Conservation (phyloP, 1,284 basidiomycete genomes). For the Puccinia horiana region DNA sequence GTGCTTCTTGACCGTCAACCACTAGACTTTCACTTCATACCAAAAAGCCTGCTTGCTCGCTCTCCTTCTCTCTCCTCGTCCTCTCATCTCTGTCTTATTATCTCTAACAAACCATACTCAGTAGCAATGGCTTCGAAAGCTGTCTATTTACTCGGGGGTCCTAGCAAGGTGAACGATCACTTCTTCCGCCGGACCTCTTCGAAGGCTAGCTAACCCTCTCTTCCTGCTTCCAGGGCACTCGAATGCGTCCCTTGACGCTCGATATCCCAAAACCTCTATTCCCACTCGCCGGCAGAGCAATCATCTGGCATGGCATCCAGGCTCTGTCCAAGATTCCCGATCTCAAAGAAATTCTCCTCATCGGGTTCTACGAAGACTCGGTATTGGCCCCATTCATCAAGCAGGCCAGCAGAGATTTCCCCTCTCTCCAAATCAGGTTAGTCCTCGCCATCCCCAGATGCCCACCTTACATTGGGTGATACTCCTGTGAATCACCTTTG, state of each 20-base stretch:
- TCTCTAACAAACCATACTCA: background rate
- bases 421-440: constrained; percentile 61
- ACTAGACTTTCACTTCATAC: background rate
- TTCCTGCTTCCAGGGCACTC: constrained; percentile 57
- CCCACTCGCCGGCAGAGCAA: constrained; percentile 61
- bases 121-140: constrained; percentile 46
- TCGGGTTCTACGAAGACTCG: constrained; percentile 64
- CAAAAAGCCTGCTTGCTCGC: no score
- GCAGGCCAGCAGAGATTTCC: constrained; percentile 62
- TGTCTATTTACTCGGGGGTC: constrained; percentile 49
- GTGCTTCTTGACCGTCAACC: background rate
- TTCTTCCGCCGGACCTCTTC: background rate
- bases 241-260: constrained; percentile 62
- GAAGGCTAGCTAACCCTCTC: background rate
- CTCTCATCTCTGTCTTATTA: background rate
- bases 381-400: constrained; percentile 62
- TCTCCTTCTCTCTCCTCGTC: background rate
- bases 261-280: constrained; percentile 61
- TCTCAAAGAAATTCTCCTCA: constrained; percentile 62
- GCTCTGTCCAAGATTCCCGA: constrained; percentile 62
- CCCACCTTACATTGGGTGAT: background rate
- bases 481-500: constrained; percentile 1
- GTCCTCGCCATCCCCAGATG: constrained; percentile 21
- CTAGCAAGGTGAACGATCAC: constrained; percentile 33
- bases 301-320: constrained; percentile 63